Evolutionary conservation across 2,329 filamentous ascomycete species (phyloP), one percentile per base, ranked within the genome.

Genomic region (Tricladium varicosporioides): DNA sequence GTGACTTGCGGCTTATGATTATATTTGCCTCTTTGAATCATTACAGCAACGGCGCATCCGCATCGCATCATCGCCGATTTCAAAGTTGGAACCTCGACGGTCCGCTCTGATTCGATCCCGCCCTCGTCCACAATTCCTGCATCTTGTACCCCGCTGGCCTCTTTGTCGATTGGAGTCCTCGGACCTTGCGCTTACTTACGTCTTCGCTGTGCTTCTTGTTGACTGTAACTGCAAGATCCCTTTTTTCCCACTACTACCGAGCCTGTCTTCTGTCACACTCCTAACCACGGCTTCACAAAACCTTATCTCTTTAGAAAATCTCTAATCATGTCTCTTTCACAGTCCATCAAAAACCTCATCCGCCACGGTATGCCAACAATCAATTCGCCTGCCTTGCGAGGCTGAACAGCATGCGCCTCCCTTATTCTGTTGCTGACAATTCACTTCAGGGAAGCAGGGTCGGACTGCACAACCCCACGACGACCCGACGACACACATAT

Each of bases 261-360:
- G n/a, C 36, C 36, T 40, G 36, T n/a, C 36, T 40, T 40, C 36
- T 40, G 11, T 40, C 36, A n/a, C 36, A n/a, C 36, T 13, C 36
- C 36, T 10, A 10, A 40, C 36, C 36, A 40, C 36, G 22, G 22
- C 22, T 7, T 27, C 22, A 27, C 22, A 27, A 27, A 27, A 4
- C 22, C 22, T 27, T 27, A 40, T 10, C n/a, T n/a, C 36, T 40
- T n/a, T 13, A 10, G n/a, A 40, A 40, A 11, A 13, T 40, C 48
- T 60, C 54, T 58, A 61, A 65, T 60, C 45, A 85, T 86, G 83
- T 85, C 83, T 69, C 85, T 83, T 65, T 96, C 97, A 78, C 93
- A 97, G 78, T 94, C 94, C 72, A 84, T 97, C 69, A 97, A 97
- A 78, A 97, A 97, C 76, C 95, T 97, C 76, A 94, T 97, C 76